Evolutionary conservation across 805 yeast genomes (phyloP), one percentile per base, ranked within the genome.

Genomic region (Myxozyma geophila): DNA sequence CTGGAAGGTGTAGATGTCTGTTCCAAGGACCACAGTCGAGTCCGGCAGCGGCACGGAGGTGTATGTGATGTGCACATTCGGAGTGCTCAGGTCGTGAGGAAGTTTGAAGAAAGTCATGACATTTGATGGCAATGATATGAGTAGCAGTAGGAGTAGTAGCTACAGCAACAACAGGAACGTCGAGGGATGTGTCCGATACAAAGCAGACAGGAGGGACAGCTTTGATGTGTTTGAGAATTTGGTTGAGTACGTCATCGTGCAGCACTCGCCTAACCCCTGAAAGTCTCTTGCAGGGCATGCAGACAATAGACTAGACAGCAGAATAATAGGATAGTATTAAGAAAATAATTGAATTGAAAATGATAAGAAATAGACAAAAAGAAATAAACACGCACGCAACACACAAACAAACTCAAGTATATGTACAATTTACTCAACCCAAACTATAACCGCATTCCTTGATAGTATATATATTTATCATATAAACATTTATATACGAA

Each of bases 1-100:
- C 28, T 56, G 47, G 36, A 37, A 64, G 13, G 67, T 60, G 62
- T 64, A 64, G 47, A 64, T 64, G 35, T 64, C 67, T n/a, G 63
- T 60, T 5, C 62, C 67, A 19, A 64, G 57, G 39, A 63, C 43
- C 21, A 44, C 54, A 7, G 54, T 50, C 15, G 63, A 59, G 21
- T 55, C 41, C 28, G 61, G 41, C 7, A 59, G 59, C 9, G 65
- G 65, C 13, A 64, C 41, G 7, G 67, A 51, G 12, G 67, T 60
- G 49, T 52, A 64, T 35, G 48, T 52, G 17, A 60, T 62, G 21
- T 64, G 60, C 17, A 64, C 63, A 10, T 50, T 50, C 17, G 41
- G 58, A 6, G 48, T 23, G 37, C 17, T 44, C 35, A 13, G 33
- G 37, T 54, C 58, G 50, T 54, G 58, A 21, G 58, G 50, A 10